Conservation (phyloP, 345 rosid genomes). For the Dipteronia dyeriana region DNA sequence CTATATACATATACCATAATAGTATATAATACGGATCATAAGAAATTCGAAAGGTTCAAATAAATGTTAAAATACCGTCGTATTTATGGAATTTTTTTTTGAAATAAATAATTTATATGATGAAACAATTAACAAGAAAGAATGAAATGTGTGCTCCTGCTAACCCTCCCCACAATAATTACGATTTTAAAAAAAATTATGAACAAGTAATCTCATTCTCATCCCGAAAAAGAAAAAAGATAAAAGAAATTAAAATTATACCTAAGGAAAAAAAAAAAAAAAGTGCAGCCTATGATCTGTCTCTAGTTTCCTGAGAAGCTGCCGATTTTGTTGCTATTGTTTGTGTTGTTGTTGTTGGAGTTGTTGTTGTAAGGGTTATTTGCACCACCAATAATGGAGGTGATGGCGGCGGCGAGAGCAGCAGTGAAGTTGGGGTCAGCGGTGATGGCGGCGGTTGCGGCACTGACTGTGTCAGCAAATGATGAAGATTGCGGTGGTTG, state of each 20-base stretch:
- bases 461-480: constrained; percentile 57
- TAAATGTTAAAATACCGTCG: too few species aligned
- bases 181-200: constrained; percentile 25
- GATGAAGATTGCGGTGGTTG: constrained; percentile 37
- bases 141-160: constrained; percentile 26
- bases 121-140: constrained; percentile 27
- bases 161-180: constrained; percentile 16
- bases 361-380: constrained; percentile 29
- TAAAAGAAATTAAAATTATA: not conserved
- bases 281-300: not conserved
- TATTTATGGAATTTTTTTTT: too few species aligned
- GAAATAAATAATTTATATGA: constrained; percentile 20
- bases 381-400: constrained; percentile 67
- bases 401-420: constrained; percentile 86
- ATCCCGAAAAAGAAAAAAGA: constrained; percentile 27
- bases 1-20: too few species aligned
- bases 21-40: too few species aligned
- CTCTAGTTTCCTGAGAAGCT: constrained; percentile 25
- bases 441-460: constrained; percentile 86
- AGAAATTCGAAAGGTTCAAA: too few species aligned
- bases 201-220: constrained; percentile 31
- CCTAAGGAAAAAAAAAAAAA: not conserved
- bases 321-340: constrained; percentile 31
- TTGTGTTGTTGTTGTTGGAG: constrained; percentile 21
- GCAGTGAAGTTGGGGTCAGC: constrained; percentile 94